Evolutionary conservation across 2,329 filamentous ascomycete species (phyloP), one percentile per base, ranked within the genome.

Genomic region (Botrytis pseudocinerea): DNA sequence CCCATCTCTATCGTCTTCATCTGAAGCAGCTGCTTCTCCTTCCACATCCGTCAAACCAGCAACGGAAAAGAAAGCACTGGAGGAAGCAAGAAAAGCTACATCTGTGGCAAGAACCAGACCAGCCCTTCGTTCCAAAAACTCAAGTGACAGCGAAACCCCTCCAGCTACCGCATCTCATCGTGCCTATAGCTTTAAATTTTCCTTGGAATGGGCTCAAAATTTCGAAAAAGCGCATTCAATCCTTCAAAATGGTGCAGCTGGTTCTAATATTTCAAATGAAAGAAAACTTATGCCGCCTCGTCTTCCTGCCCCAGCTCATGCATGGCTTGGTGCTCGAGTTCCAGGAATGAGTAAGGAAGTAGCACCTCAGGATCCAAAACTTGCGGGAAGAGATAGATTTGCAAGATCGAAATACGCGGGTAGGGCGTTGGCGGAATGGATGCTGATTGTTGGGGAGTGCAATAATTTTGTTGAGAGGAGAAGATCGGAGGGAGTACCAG

Each of bases 401-500:
- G 75, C 73, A 63, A 85, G 85, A 40, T 83, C 86, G 14, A 88
- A 88, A 66, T 92, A 95, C 80, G 85, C 88, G 4, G 93, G 93
- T 2, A 87, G 92, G 32, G 91, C 93, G 0, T 85, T 96, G 62
- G 92, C 92, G 0, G 93, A 96, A 81, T 96, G 93, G 93, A 85
- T 87, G 32, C 84, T 93, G 28, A 88, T 95, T 32, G 89, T 94
- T 25, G 88, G 88, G 72, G 93, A 96, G 80, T 93, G 90, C 83
- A 93, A 95, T 82, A 93, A 90, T 79, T 96, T 95, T 81, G 89
- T 94, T 46, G 92, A 95, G 73, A 86, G 93, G 63, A 87, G 93
- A 71, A 90, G 90, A 69, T 89, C 90, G 64, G 93, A 96, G 80
- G 93, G 93, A 62, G 88, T 94, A 16, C 85, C 88, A 2, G 84